Evolutionary conservation across 768 basidiomycete genomes (phyloP).

Genomic region (Tulasnella calospora): DNA sequence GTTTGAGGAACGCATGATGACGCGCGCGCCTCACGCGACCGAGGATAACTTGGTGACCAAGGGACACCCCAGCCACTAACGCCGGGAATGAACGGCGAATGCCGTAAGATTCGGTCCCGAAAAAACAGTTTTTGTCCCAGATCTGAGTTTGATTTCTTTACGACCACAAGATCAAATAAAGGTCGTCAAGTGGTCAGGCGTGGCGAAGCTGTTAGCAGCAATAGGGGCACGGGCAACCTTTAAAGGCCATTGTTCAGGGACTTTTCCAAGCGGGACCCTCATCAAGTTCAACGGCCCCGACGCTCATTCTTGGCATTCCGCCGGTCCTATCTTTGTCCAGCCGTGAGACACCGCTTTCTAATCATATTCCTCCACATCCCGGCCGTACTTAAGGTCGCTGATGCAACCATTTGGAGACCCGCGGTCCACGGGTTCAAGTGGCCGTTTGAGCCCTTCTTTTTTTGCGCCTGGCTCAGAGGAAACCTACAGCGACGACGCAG

Average conservation of each 20-base stretch:
- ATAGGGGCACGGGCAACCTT: not conserved
- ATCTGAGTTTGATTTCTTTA: too few species aligned
- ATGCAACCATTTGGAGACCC: not conserved
- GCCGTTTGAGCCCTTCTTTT: not conserved
- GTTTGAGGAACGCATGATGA: too few species aligned
- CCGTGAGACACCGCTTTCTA: not conserved
- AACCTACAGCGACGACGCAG: not conserved
- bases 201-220: not conserved
- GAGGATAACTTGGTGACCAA: too few species aligned
- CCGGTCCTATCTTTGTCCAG: not conserved
- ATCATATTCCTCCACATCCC: not conserved
- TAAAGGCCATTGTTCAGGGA: not conserved
- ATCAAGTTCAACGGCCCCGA: not conserved
- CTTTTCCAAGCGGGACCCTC: not conserved
- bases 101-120: too few species aligned
- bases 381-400: not conserved
- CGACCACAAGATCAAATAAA: too few species aligned
- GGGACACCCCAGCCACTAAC: too few species aligned
- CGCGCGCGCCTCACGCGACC: too few species aligned
- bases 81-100: not conserved
- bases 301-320: not conserved
- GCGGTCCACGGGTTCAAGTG: not conserved
- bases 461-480: not conserved
- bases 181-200: not conserved
- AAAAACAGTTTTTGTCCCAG: too few species aligned